A percentile compares a stretch with the other conserved stretches of the same genome.
phyloP scores from a whole-genome alignment of 768 basidiomycete species.

The Naematelia encephala region DNA sequence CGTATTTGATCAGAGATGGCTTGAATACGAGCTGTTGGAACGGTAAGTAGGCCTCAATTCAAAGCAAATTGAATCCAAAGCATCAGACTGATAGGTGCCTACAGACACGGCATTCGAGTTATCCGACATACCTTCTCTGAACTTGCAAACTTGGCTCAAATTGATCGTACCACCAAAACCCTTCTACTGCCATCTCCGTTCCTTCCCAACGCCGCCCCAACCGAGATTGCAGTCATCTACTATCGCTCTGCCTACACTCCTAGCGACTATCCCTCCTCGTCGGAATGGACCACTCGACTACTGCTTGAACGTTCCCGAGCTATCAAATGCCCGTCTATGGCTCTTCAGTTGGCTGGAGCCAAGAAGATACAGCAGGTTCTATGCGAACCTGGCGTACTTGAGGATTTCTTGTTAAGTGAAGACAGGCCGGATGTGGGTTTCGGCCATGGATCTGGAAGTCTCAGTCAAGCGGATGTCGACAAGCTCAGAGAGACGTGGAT shows the following conservation, averaged over 20 bases:
- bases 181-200: constrained; percentile 49
- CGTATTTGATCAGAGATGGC: constrained; percentile 84
- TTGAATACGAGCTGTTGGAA: constrained; percentile 83
- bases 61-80: background rate
- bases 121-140: constrained; percentile 73
- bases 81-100: background rate
- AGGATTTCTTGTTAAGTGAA: constrained; percentile 60
- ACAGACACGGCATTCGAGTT: constrained; percentile 63
- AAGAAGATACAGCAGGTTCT: constrained; percentile 95
- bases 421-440: constrained; percentile 43
- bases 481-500: constrained; percentile 75
- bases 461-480: constrained; percentile 53
- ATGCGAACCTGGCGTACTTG: constrained; percentile 67
- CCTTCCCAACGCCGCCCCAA: constrained; percentile 48
- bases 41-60: constrained; percentile 60
- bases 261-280: constrained; percentile 65
- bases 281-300: constrained; percentile 66
- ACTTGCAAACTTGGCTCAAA: constrained; percentile 59
- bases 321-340: constrained; percentile 88
- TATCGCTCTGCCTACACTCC: constrained; percentile 88
- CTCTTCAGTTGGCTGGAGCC: constrained; percentile 88
- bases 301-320: constrained; percentile 75
- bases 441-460: constrained; percentile 25
- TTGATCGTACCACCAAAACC: constrained; percentile 50
- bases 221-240: constrained; percentile 82